Percentiles rank a stretch among this genome's conserved stretches.
Conservation (phyloP, 306 rosid genomes). For the Prunus kanzakura region DNA sequence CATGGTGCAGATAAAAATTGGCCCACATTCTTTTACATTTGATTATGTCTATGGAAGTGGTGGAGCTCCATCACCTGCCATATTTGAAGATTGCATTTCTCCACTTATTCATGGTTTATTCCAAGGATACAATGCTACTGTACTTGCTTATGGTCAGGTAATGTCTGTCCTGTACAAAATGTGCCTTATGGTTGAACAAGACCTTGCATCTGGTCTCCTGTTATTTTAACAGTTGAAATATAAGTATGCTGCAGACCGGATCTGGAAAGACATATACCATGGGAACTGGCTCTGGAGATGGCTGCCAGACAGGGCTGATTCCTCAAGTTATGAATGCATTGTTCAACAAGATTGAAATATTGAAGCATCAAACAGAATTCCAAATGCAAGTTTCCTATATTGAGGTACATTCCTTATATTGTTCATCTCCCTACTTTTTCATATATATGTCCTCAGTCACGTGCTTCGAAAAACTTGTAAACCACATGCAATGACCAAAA, state of each 20-base stretch:
- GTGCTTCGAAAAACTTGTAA: background rate
- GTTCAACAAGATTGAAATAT: conserved; percentile 64
- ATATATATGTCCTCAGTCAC: background rate
- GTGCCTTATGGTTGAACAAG: conserved; percentile 16
- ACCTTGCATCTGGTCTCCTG: background rate
- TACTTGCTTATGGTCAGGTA: conserved; percentile 92
- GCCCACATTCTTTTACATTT: conserved; percentile 77
- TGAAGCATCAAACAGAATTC: conserved; percentile 67
- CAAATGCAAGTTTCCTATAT: conserved; percentile 80
- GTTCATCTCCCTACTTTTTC: conserved; percentile 1
- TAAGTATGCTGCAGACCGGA: conserved; percentile 63
- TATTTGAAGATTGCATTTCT: conserved; percentile 72
- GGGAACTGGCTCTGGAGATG: conserved; percentile 74
- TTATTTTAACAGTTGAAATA: conserved; percentile 18
- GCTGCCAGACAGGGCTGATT: conserved; percentile 50
- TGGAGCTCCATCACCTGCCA: conserved; percentile 60
- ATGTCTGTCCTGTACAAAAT: conserved; percentile 22
- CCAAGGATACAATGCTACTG: conserved; percentile 84
- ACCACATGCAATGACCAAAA: background rate
- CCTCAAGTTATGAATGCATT: conserved; percentile 70
- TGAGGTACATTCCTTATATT: conserved; percentile 45
- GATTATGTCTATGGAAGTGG: conserved; percentile 69
- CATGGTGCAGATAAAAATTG: conserved; percentile 65
- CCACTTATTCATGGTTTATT: conserved; percentile 77
- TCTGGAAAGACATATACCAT: conserved; percentile 88